Percentiles rank a stretch among this genome's conserved stretches.
These are phyloP conservation scores for Fulvia fulva DNA, from an alignment of 2,329 filamentous ascomycete genomes.

Conservation along the genomic window DNA sequence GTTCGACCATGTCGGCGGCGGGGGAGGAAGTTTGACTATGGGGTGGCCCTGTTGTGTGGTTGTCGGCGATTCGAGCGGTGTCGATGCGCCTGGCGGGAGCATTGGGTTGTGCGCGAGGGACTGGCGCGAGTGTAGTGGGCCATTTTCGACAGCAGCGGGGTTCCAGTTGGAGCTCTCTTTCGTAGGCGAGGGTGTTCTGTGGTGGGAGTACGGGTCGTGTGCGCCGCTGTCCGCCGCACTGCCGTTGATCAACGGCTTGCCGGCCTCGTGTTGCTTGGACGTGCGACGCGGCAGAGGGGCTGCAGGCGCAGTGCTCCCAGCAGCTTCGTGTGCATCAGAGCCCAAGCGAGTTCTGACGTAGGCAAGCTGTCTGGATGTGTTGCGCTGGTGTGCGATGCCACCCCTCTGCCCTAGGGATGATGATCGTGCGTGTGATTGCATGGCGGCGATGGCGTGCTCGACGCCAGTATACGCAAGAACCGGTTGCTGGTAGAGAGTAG, in stretches of 20 bases:
- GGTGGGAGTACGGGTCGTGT: constrained; percentile 3
- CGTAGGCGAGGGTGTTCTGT: neutral
- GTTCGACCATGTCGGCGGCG: constrained; percentile 37
- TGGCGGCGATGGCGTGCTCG: constrained; percentile 6
- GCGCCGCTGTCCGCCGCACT: neutral
- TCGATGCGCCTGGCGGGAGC: constrained; percentile 19
- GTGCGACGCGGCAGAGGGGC: neutral
- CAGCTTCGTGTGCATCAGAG: neutral
- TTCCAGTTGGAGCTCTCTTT: constrained; percentile 5
- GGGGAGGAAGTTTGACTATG: constrained; percentile 17
- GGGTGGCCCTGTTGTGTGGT: constrained; percentile 14
- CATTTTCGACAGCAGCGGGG: constrained; percentile 22
- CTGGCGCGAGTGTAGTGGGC: constrained; percentile 7
- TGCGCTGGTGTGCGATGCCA: constrained; percentile 8
- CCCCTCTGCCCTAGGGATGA: neutral
- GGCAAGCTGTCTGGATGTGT: constrained; percentile 6
- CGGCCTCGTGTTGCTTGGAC: neutral
- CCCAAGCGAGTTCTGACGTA: constrained; percentile 1
- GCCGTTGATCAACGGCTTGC: neutral
- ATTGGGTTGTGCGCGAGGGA: constrained; percentile 9
- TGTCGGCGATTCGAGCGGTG: constrained; percentile 10
- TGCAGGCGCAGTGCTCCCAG: neutral
- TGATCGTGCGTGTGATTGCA: constrained; percentile 1
- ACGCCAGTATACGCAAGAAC: neutral
- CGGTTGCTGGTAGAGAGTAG: neutral